Base-by-base conservation (phyloP, 305 asterid species). In the Fraxinus ornus region DNA sequence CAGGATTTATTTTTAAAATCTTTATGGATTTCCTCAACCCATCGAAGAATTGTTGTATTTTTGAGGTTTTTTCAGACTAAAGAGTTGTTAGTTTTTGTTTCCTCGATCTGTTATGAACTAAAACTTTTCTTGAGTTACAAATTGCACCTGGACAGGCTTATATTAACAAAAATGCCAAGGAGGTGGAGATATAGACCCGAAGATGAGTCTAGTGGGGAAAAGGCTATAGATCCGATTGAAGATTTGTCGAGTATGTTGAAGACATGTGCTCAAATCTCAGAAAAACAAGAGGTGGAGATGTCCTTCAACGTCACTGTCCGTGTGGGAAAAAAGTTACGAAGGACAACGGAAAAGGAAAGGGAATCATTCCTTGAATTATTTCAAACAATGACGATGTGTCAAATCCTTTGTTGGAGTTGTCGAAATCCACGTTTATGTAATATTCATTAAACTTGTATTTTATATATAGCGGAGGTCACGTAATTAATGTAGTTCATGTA, bases 51-150 rank as follows among this genome's bases (percentile, higher is more conserved):
- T 57, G 5, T 60, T 66, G 76, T 66, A 35, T 28, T 28, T 28
- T 28, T 28, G 32, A 28, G 32, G 32, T 28, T 28, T 28, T 84
- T 85, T 86, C 82, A 74, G 89, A 87, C 88, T 85, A 78, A 85
- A 70, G 85, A 75, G 77, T 79, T 15, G 24, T 84, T 78, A 70
- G 82, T 84, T 89, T 80, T 78, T 66, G 83, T 76, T 79, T 74
- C 86, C 85, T 76, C 86, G 36, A 33, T 91, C 93, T 92, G 97
- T 93, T 91, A 90, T 86, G 93, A 92, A 93, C 90, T 87, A 91
- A 87, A 89, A 88, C 79, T 85, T 80, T 86, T 81, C 81, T 78
- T 85, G 22, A 0, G 4, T 8, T 86, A 79, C 86, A 3, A 41
- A n/a, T 3, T 86, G 44, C 87, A 91, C 92, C 82, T 68, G 0